Percentiles rank a stretch among this genome's conserved stretches.
phyloP scores from a whole-genome alignment of 768 basidiomycete genomes.

The Agrocybe pediades region DNA sequence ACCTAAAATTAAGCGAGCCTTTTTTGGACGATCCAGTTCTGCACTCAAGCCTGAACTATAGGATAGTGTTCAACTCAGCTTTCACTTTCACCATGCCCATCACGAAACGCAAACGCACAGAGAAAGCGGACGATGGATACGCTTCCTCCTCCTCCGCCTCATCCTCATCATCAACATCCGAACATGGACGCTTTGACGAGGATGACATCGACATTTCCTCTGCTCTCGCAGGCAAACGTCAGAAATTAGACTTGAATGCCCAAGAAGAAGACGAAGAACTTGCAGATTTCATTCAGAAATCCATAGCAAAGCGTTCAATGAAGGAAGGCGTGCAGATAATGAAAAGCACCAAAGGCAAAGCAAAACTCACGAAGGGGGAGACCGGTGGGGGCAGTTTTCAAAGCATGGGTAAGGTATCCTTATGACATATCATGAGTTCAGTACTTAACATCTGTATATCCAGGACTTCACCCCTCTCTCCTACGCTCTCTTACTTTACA shows the following conservation, averaged over 20 bases:
- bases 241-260: conserved; percentile 31
- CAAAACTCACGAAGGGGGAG: conserved; percentile 71
- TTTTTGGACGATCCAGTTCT: no score
- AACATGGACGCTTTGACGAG: conserved; percentile 19
- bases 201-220: conserved; percentile 76
- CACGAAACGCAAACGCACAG: conserved; percentile 18
- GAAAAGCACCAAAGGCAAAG: conserved; percentile 76
- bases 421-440: background rate
- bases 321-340: conserved; percentile 76
- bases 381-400: conserved; percentile 95
- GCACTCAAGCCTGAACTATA: no score
- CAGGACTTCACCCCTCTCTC: conserved; percentile 82
- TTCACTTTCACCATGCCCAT: conserved; percentile 11
- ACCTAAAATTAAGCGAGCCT: no score
- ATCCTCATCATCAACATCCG: conserved; percentile 13
- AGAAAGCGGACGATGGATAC: conserved; percentile 4
- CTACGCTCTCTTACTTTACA: conserved; percentile 87
- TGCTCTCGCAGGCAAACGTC: conserved; percentile 53
- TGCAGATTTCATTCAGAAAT: conserved; percentile 62
- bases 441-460: background rate
- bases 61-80: no score
- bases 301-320: conserved; percentile 71
- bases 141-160: conserved; percentile 14
- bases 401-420: conserved; percentile 78
- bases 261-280: conserved; percentile 66